These are phyloP conservation scores for Colletotrichum simmondsii DNA, from an alignment of 2,329 filamentous ascomycete species.

Conservation along the genomic window DNA sequence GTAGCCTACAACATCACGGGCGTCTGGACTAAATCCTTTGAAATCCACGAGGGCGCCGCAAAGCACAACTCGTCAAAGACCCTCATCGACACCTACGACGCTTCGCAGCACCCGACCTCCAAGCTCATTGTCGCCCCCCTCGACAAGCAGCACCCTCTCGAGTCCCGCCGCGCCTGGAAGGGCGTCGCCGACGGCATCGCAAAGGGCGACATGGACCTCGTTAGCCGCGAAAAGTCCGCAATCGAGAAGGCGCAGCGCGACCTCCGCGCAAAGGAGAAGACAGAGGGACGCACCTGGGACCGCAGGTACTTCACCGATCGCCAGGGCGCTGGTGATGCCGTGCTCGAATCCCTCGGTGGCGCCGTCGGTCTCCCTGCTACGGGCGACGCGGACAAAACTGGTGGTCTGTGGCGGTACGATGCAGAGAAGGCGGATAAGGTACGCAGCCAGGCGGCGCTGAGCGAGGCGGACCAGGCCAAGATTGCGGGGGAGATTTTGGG, in stretches of 20 bases:
- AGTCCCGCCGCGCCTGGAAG: conserved; percentile 88
- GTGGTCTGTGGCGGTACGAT: conserved; percentile 70
- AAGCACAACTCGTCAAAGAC: conserved; percentile 61
- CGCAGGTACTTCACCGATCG: conserved; percentile 80
- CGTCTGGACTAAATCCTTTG: conserved; percentile 89
- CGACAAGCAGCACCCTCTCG: conserved; percentile 85
- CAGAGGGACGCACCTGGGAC: conserved; percentile 82
- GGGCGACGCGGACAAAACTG: conserved; percentile 70
- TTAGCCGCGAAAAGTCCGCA: conserved; percentile 82
- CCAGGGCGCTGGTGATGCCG: conserved; percentile 53
- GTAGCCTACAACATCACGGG: conserved; percentile 85
- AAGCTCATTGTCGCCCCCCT: conserved; percentile 78
- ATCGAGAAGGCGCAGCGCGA: conserved; percentile 90
- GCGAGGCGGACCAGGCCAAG: conserved; percentile 63
- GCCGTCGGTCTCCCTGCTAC: conserved; percentile 58
- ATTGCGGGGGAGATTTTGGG: conserved; percentile 53
- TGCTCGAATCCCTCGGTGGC: conserved; percentile 57
- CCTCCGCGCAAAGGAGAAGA: conserved; percentile 77
- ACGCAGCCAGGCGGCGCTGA: conserved; percentile 61
- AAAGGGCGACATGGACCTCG: conserved; percentile 85
- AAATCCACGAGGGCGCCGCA: conserved; percentile 74
- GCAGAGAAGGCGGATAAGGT: conserved; percentile 69
- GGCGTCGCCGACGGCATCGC: conserved; percentile 86
- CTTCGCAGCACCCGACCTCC: conserved; percentile 67
- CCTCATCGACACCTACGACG: conserved; percentile 70